Base-by-base conservation (phyloP, 495 filamentous ascomycete species). In the Hyaloscypha bicolor region DNA sequence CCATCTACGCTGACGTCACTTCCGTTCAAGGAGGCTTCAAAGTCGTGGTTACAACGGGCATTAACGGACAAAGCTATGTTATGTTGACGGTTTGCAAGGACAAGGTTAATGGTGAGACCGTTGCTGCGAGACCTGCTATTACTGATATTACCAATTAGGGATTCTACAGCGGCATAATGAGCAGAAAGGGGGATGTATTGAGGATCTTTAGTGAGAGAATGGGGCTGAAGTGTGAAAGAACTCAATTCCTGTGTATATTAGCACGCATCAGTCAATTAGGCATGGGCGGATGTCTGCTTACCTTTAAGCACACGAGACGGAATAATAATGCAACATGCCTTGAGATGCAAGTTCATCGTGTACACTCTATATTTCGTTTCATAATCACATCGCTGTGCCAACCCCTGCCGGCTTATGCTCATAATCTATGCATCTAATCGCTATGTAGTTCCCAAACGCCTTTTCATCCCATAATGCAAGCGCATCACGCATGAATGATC, bases 41-140 rank as follows among this genome's bases (percentile, higher is more conserved):
- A 30, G 59, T 74, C 22, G 71, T 65, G 12, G 73, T 84, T 35
- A 81, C 81, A 3, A 29, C 61, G 11, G 79, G 79, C 14, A 66
- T 82, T n/a, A 73, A 78, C 37, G 81, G 79, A 9, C 81, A 84
- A 76, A 79, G 74, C 60, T 83, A 84, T 64, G 76, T 80, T 22
- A 71, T 83, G 21, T 67, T 84, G 22, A 81, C 77, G 1, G 74
- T 56, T 21, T 77, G 76, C 55, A 71, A 73, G 22, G 71, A 72
- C 5, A 67, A 56, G 6, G 76, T 79, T 21, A 76, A 69, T 9
- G 81, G 82, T 64, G 76, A 82, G 21, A 80, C 71, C 30, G 73
- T 78, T 33, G 66, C 76, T 53, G 79, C 81, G 35, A 81, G 81
- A 1, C 81, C 81, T 9, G 78, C 72, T 11, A 73, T 83, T 32